A percentile compares a stretch with the other conserved stretches of the same genome.
Evolutionary conservation across 495 filamentous ascomycete species (phyloP).

Genomic region (Xylaria castorea): DNA sequence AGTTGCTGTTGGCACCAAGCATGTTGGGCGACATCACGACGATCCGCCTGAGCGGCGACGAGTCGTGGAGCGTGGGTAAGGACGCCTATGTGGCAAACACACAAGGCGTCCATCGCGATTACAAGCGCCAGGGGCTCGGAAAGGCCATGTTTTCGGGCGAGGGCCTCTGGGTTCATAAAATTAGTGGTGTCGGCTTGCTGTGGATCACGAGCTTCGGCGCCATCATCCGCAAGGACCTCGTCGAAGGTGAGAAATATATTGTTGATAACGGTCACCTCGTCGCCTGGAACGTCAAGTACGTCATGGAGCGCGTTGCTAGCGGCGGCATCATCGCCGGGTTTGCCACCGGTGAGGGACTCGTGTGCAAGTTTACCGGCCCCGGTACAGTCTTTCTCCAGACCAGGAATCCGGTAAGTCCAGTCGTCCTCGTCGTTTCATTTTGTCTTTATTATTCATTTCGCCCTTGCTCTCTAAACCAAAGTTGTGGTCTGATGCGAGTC

Average conservation of each 20-base stretch:
- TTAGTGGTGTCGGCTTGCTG: constrained; percentile 76
- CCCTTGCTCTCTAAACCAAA: neutral
- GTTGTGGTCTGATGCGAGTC: neutral
- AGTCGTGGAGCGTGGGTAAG: constrained; percentile 80
- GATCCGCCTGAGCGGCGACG: constrained; percentile 70
- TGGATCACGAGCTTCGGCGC: constrained; percentile 95
- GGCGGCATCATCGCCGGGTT: constrained; percentile 86
- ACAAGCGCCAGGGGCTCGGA: constrained; percentile 83
- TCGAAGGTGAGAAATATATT: constrained; percentile 81
- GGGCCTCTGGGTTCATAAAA: constrained; percentile 89
- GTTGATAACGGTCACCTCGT: constrained; percentile 97
- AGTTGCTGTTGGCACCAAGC: constrained; percentile 81
- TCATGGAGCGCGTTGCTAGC: constrained; percentile 84
- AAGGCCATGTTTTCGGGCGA: constrained; percentile 96
- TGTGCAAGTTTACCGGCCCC: constrained; percentile 92
- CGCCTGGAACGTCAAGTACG: constrained; percentile 96
- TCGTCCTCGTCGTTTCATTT: neutral
- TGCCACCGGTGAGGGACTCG: constrained; percentile 81
- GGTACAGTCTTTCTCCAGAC: constrained; percentile 95
- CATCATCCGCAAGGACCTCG: constrained; percentile 92
- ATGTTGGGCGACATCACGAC: constrained; percentile 86
- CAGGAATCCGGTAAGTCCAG: constrained; percentile 70
- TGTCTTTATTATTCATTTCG: neutral
- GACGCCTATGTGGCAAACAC: constrained; percentile 83
- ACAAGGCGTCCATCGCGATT: constrained; percentile 78